phyloP scores from a whole-genome alignment of 2,329 filamentous ascomycete genomes.

The Didymella segeticola region DNA sequence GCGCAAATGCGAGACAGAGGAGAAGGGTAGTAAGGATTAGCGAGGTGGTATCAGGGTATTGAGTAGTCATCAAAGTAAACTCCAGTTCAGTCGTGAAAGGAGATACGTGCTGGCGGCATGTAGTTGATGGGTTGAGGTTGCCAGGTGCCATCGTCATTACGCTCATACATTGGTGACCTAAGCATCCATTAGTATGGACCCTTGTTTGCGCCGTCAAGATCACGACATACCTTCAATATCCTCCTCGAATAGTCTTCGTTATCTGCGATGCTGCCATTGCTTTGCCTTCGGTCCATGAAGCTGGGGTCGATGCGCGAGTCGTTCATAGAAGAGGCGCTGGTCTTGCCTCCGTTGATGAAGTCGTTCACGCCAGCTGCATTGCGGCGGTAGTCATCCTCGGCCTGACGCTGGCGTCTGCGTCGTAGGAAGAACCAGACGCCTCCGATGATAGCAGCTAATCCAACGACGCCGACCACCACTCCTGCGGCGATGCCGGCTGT shows the following conservation, averaged over 20 bases:
- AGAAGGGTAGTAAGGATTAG: slow-evolving; percentile 23
- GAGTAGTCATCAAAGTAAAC: slow-evolving; percentile 19
- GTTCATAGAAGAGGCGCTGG: slow-evolving; percentile 72
- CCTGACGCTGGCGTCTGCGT: slow-evolving; percentile 74
- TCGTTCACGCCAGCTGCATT: slow-evolving; percentile 80
- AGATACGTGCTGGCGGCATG: slow-evolving; percentile 14
- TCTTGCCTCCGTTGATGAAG: slow-evolving; percentile 69
- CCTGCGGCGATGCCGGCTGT: slow-evolving; percentile 87
- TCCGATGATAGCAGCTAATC: slow-evolving; percentile 68
- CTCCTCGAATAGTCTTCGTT: slow-evolving; percentile 96
- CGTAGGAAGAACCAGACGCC: slow-evolving; percentile 77
- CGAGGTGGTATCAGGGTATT: slow-evolving; percentile 27
- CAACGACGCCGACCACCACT: slow-evolving; percentile 83
- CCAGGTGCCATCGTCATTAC: slow-evolving; percentile 19
- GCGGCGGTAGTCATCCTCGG: slow-evolving; percentile 84
- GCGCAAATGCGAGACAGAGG: slow-evolving; percentile 27
- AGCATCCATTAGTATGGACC: slow-evolving; percentile 19
- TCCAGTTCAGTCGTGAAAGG: slow-evolving; percentile 20
- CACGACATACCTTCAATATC: slow-evolving; percentile 79
- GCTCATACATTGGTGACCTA: slow-evolving; percentile 48
- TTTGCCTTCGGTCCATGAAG: slow-evolving; percentile 82
- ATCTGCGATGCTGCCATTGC: slow-evolving; percentile 94
- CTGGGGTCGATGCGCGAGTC: slow-evolving; percentile 87
- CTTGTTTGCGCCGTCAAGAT: not conserved
- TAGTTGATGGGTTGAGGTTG: slow-evolving; percentile 12